Evolutionary conservation across 148 eudicot species (phyloP), one percentile per base, ranked within the genome.

Genomic region (Oxyria digyna): DNA sequence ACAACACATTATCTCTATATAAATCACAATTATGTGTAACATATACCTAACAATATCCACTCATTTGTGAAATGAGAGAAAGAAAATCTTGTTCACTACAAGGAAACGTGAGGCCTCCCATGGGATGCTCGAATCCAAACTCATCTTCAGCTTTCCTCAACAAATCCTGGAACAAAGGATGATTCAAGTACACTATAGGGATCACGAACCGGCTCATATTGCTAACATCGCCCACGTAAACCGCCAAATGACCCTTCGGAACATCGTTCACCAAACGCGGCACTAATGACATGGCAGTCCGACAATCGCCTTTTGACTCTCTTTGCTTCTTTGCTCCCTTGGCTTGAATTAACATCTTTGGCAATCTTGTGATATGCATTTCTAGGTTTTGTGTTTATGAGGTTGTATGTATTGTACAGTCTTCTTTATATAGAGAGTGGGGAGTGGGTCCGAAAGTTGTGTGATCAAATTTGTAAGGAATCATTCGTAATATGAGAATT

Each of bases 91-190:
- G 77, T 67, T 81, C 78, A 23, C 81, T 79, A 42, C 90, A 86
- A n/a, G 87, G 85, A 67, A 83, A 77, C 0, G 85, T 86, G 62
- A 83, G 82, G 17, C 87, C 85, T n/a, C 85, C 90, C 87, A 83
- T 83, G 0, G 85, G 82, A 65, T 83, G 85, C 32, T 74, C 74
- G 24, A 72, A 86, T 32, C 89, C 89, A 26, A 81, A 81, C 65
- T 82, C 85, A 69, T 85, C 84, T 68, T 82, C 85, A 11, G 71
- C 77, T 17, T 74, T 52, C 49, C 57, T 67, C 21, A 85, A 74
- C 66, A 82, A 68, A 64, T 76, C 77, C 52, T 85, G 84, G 63
- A 85, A 85, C 18, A 70, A 73, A 17, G 74, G 66, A 27, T 85
- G 84, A 62, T 82, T 85, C 72, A 82, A 59, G 74, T 75, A 82